Evolutionary conservation across 1,284 basidiomycete genomes (phyloP).

Genomic region (Puccinia triticina): DNA sequence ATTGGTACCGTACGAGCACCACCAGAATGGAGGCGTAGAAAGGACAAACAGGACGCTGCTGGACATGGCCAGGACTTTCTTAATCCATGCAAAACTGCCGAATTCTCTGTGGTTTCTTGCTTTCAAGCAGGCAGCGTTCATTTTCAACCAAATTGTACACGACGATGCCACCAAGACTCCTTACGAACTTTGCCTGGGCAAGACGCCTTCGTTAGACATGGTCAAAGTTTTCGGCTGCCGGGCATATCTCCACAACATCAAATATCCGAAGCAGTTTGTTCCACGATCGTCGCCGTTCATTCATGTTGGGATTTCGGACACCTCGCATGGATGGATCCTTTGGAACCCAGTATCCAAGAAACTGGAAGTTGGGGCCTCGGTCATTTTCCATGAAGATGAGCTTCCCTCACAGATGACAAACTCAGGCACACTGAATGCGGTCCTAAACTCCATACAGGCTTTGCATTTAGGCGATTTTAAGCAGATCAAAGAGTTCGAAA

Average conservation of each 20-base stretch:
- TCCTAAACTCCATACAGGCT: not conserved
- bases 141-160: slow-evolving; percentile 11
- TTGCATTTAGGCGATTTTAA: not conserved
- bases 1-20: slow-evolving; percentile 7
- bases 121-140: not conserved
- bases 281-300: not conserved
- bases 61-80: not conserved
- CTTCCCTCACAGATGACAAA: not conserved
- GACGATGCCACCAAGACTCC: not conserved
- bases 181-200: not conserved
- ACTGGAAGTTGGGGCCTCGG: not conserved
- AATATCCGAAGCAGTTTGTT: not conserved
- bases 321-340: slow-evolving; percentile 11
- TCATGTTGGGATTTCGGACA: not conserved
- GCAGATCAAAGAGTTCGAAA: not conserved
- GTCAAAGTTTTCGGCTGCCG: no score
- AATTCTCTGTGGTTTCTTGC: not conserved
- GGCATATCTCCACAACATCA: slow-evolving; percentile 5
- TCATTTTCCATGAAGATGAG: no score
- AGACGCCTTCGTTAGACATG: not conserved
- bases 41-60: not conserved
- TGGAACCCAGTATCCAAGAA: not conserved
- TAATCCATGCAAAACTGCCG: not conserved
- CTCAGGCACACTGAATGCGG: not conserved
- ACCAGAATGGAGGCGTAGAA: slow-evolving; percentile 25